Base-by-base conservation (phyloP, 176 grass and related monocot species). In the Leersia perrieri region DNA sequence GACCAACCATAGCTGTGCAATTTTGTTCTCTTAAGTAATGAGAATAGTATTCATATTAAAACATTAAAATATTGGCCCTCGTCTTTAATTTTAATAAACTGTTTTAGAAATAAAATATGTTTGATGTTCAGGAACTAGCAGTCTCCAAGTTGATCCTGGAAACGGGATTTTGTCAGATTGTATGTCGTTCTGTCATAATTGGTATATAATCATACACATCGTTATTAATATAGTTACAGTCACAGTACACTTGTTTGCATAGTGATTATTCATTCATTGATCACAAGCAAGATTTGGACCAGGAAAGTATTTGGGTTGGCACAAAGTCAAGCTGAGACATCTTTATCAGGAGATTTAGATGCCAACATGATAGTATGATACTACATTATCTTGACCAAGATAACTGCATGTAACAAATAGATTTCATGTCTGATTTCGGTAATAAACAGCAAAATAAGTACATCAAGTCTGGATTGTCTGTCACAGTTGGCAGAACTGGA, bases 141-240 rank as follows among this genome's bases (percentile, higher is more conserved):
- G 1, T 73, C 39, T 15, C 66, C 60, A 86, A 63, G 83, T n/a
- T 68, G 62, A 74, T 58, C 60, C 23, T 53, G 11, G 7, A 55
- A 70, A 69, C 12, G 7, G 10, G 65, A 65, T 33, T 57, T n/a
- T 53, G 5, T 67, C 45, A 61, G 35, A 44, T 68, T 60, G 44
- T 51, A 55, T 86, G 84, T 64, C n/a, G 60, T 70, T 76, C 51
- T 30, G 38, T 25, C 47, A 22, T 20, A 51, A 40, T n/a, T 32
- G 25, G 12, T 32, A 57, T 26, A 49, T 22, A 49, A 82, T 32
- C 31, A 47, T 18, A 23, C 23, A 69, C 10, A 60, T 81, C 25
- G 9, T 30, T 70, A 49, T 71, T 81, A 38, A 41, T 29, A 60
- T 29, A 70, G 9, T 41, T 38, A 20, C 28, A 29, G 28, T 81